These are phyloP conservation scores for Blastobotrys americana DNA, from an alignment of 805 yeast genomes.

Conservation along the genomic window DNA sequence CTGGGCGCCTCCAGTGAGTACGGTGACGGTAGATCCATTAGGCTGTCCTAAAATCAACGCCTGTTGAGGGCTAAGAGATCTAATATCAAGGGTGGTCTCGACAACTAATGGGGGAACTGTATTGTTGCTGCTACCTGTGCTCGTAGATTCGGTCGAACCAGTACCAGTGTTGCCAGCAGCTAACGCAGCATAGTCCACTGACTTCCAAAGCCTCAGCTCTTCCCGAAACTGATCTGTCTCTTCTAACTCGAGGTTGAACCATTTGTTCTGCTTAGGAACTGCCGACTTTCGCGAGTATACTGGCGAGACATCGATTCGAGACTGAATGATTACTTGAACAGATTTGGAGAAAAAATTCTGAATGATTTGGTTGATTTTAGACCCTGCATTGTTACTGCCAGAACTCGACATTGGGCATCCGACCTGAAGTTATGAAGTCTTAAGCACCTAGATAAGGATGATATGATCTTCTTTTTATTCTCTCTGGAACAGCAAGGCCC, in stretches of 20 bases:
- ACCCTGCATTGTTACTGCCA: neutral
- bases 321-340: slow-evolving; percentile 31
- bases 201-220: slow-evolving; percentile 59
- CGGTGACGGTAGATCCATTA: slow-evolving; percentile 38
- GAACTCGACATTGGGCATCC: neutral
- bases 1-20: slow-evolving; percentile 50
- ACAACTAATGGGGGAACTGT: slow-evolving; percentile 74
- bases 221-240: slow-evolving; percentile 39
- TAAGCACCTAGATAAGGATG: too few species aligned
- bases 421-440: too few species aligned
- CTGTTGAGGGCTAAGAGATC: slow-evolving; percentile 49
- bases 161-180: too few species aligned
- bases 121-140: too few species aligned
- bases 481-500: too few species aligned
- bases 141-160: too few species aligned
- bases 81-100: slow-evolving; percentile 70
- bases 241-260: slow-evolving; percentile 35
- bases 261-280: slow-evolving; percentile 15
- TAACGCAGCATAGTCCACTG: slow-evolving; percentile 22
- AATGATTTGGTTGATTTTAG: slow-evolving; percentile 23
- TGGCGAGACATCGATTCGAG: slow-evolving; percentile 25
- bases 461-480: too few species aligned
- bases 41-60: slow-evolving; percentile 53
- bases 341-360: slow-evolving; percentile 37
- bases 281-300: slow-evolving; percentile 17